These are phyloP conservation scores for Eimeria sp. DNA, from an alignment of 169 alveolate genomes.

Conservation along the genomic window DNA sequence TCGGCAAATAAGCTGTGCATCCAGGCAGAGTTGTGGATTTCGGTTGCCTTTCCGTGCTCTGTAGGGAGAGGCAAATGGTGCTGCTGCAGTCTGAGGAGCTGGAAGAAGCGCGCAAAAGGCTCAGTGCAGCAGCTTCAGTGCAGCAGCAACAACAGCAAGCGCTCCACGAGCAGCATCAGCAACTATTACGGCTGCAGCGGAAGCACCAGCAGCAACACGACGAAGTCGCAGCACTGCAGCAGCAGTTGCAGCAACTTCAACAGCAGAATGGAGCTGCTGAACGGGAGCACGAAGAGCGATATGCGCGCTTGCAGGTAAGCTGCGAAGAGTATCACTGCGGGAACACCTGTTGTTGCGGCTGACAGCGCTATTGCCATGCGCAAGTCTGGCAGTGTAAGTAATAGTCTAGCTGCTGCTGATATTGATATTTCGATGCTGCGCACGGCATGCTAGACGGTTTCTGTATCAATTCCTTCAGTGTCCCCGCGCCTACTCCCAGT, in stretches of 20 bases:
- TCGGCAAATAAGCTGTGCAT: background rate
- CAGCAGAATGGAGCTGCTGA: slow-evolving; percentile 46
- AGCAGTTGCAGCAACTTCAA: slow-evolving; percentile 42
- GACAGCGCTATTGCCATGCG: background rate
- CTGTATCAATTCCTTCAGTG: background rate
- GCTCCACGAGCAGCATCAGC: slow-evolving; percentile 55
- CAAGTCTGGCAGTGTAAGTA: background rate
- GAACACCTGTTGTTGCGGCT: background rate
- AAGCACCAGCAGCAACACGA: slow-evolving; percentile 53
- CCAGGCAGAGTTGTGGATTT: background rate
- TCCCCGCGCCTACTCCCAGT: background rate
- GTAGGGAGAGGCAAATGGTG: slow-evolving; percentile 58
- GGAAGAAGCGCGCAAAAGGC: slow-evolving; percentile 51
- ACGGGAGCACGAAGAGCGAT: slow-evolving; percentile 44
- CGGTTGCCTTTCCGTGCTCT: background rate
- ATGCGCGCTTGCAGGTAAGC: slow-evolving; percentile 23
- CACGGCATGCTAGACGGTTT: background rate
- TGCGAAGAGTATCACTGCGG: background rate
- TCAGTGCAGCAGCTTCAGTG: slow-evolving; percentile 19
- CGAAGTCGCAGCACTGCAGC: slow-evolving; percentile 22
- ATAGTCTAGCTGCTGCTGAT: background rate
- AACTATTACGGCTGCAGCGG: slow-evolving; percentile 37
- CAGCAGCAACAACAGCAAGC: slow-evolving; percentile 64
- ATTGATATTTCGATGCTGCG: background rate
- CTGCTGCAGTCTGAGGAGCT: slow-evolving; percentile 55